Evolutionary conservation across 2,329 filamentous ascomycete species (phyloP).

Genomic region (Periconia sp.): DNA sequence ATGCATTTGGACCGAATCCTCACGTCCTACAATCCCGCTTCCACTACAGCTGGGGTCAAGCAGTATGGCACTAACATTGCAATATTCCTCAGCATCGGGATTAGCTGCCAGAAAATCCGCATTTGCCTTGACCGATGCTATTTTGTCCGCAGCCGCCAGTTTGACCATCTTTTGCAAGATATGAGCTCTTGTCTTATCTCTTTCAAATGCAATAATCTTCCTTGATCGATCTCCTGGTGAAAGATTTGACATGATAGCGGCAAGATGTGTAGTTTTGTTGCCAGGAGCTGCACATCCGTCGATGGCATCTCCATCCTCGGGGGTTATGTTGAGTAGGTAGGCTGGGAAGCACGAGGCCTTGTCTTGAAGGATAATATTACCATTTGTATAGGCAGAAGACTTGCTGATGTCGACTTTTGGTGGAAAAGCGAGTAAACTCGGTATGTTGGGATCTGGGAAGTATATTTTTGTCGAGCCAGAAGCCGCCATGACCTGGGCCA

Average conservation of each 20-base stretch:
- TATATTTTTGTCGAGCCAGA: conserved; percentile 53
- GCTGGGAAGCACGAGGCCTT: conserved; percentile 97
- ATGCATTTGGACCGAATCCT: conserved; percentile 69
- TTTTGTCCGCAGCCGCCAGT: conserved; percentile 68
- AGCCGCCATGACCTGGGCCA: conserved; percentile 59
- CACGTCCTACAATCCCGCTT: conserved; percentile 88
- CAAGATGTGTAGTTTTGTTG: conserved; percentile 95
- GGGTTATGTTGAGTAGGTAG: conserved; percentile 72
- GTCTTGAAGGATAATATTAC: conserved; percentile 87
- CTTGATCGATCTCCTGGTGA: conserved; percentile 24
- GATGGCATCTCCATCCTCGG: conserved; percentile 74
- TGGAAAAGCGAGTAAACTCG: conserved; percentile 78
- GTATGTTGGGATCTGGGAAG: conserved; percentile 78
- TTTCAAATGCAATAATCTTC: conserved; percentile 77
- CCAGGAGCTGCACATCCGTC: conserved; percentile 94
- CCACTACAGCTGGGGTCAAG: conserved; percentile 95
- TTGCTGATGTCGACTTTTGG: conserved; percentile 71
- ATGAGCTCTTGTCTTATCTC: conserved; percentile 68
- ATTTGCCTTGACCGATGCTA: conserved; percentile 69
- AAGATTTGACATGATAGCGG: conserved; percentile 65
- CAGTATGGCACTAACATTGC: conserved; percentile 75
- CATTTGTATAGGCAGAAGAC: conserved; percentile 71
- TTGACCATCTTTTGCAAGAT: conserved; percentile 84
- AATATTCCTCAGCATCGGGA: conserved; percentile 62
- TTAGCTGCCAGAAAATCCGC: conserved; percentile 82